Base-by-base conservation (phyloP, 768 basidiomycete species). In the Udeniomyces megalosporus region DNA sequence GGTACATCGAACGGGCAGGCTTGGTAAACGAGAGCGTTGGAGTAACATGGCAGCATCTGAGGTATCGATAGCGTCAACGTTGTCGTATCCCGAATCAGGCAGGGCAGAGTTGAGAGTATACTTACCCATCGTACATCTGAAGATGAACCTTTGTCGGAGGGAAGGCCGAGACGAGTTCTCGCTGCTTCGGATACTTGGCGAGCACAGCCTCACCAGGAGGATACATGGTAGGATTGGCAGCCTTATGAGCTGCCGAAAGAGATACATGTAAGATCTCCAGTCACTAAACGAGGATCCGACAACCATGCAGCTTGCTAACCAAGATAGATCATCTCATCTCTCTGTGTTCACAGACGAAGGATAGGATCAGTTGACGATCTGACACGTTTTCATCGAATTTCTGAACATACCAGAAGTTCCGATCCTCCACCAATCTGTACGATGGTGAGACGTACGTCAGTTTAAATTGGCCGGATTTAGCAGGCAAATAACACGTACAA, bases 121-220 rank as follows among this genome's bases (percentile, higher is more conserved):
- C 14, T 32, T 4, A 54, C 22, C 31, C 49, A 44, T 49, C 91
- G 70, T 91, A 93, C 2, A 95, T 82, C 72, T 95, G 91, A 12
- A 96, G 76, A 75, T 95, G 91, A n/a, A 93, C 89, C 61, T 83
- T 78, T 1, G 91, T 90, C 3, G 85, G 70, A 4, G 71, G 70
- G 66, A 71, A 69, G 15, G 68, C 68, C 28, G 68, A 64, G 50
- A 75, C 72, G 46, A 75, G 73, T 3, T 68, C 72, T 26, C 71
- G 48, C 14, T 74, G 64, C 7, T 65, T 67, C 2, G 74, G 71
- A 53, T 75, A 71, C 52, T 72, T 63, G n/a, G 61, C 64, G 17
- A 82, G 55, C 5, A 63, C 31, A 6, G 28, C 42, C 2, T 38
- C 38, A n/a, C 47, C 24, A 0, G 80, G 74, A 3, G 84, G 84